phyloP scores from a whole-genome alignment of 73 alveolate genomes.

The Effrenium voratum region DNA sequence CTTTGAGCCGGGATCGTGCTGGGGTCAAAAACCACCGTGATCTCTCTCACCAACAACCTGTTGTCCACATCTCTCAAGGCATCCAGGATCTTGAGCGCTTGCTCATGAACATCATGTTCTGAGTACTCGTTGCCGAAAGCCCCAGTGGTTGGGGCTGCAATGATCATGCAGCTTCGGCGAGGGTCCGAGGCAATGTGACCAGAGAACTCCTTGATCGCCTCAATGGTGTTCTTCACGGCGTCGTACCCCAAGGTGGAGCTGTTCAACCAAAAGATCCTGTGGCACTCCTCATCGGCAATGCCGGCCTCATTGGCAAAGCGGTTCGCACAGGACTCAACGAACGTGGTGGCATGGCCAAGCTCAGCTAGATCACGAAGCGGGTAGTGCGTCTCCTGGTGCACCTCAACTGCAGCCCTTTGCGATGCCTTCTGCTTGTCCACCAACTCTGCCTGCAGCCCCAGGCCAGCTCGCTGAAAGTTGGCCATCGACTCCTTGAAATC shows the following conservation, averaged over 20 bases:
- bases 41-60: neutral
- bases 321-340: neutral
- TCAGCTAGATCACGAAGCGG: neutral
- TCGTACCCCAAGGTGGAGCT: neutral
- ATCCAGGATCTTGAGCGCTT: neutral
- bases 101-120: neutral
- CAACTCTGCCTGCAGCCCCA: neutral
- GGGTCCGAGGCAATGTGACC: neutral
- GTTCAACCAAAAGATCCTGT: neutral
- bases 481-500: neutral
- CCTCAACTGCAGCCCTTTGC: neutral
- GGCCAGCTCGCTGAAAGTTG: neutral
- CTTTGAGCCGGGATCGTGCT: neutral
- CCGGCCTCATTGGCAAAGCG: neutral
- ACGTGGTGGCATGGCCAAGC: neutral
- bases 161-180: neutral
- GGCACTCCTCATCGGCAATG: neutral
- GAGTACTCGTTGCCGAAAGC: neutral
- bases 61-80: neutral
- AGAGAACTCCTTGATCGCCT: too few species aligned
- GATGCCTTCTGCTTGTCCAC: too few species aligned
- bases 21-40: neutral
- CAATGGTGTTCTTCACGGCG: neutral
- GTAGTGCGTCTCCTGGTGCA: neutral
- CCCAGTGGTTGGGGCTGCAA: neutral